Evolutionary conservation across 2,329 filamentous ascomycete genomes (phyloP), one percentile per base, ranked within the genome.

Genomic region (Paecilomyces formosus): DNA sequence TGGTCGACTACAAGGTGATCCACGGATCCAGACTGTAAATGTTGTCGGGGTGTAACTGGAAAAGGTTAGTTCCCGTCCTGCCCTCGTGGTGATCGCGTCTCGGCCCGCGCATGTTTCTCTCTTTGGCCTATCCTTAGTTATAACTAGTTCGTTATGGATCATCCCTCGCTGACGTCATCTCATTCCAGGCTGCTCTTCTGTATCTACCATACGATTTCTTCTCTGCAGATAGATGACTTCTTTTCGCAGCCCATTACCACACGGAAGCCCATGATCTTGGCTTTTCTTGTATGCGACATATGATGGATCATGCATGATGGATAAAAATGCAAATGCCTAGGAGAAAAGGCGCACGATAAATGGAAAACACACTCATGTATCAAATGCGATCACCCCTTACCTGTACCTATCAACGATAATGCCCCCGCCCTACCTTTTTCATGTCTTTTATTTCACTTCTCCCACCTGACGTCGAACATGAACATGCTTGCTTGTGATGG

Each of bases 1-100:
- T 89, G 69, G 94, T 99, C 68, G 94, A 99, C 85, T 94, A 95
- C 87, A 97, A 97, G 89, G 89, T 96, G 74, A 89, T 97, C 74
- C 94, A 99, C 81, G 85, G 84, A 67, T 85, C 83, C 65, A 80
- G 84, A 70, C 77, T 87, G 78, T 87, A 86, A 72, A 70, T 66
- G 54, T 58, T 58, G 52, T 58, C 18, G 54, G 24, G 6, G 26
- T 22, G 28, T 45, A 45, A 31, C 31, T 31, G 15, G 31, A 52
- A 57, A 57, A 53, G 55, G 55, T 57, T 53, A 57, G 55, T 53
- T 57, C 50, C 55, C 55, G 55, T 35, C 26, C 33, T n/a, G 24
- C 24, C 24, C 22, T 55, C 15, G 21, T 39, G 30, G 22, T 30
- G 24, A 26, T 26, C 54, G 30, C 18, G 33, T 22, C 12, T 45